Conservation (phyloP, 164 flowering plant genomes). For the Litsea cubeba region DNA sequence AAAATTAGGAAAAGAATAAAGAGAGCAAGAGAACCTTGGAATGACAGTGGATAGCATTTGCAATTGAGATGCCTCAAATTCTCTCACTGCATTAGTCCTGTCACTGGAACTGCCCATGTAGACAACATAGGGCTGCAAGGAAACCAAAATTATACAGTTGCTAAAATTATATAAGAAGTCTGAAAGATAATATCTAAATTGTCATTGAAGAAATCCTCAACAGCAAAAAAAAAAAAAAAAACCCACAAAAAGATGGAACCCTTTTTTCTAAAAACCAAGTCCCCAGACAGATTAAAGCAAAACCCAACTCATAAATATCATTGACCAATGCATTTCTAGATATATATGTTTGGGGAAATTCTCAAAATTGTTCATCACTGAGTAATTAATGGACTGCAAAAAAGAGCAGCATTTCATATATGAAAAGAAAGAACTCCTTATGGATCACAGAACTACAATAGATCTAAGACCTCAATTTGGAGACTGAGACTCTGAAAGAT, state of each 20-base stretch:
- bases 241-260: neutral
- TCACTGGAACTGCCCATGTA: conserved; percentile 68
- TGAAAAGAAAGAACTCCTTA: no score
- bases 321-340: no score
- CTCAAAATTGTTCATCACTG: no score
- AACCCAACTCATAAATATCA: neutral
- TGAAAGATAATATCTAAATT: neutral
- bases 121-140: conserved; percentile 55
- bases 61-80: conserved; percentile 34
- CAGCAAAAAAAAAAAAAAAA: no score
- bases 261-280: neutral
- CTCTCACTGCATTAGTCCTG: conserved; percentile 15
- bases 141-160: neutral
- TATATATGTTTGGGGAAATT: no score
- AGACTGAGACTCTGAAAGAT: no score
- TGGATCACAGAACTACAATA: no score
- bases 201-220: neutral
- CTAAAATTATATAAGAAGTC: neutral
- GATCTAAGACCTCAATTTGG: no score
- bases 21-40: conserved; percentile 41
- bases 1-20: neutral
- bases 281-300: neutral
- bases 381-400: no score
- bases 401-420: no score
- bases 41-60: conserved; percentile 50